A percentile compares a stretch with the other conserved stretches of the same genome.
Conservation (phyloP, 2,329 filamentous ascomycete species). For the Alternaria solani region DNA sequence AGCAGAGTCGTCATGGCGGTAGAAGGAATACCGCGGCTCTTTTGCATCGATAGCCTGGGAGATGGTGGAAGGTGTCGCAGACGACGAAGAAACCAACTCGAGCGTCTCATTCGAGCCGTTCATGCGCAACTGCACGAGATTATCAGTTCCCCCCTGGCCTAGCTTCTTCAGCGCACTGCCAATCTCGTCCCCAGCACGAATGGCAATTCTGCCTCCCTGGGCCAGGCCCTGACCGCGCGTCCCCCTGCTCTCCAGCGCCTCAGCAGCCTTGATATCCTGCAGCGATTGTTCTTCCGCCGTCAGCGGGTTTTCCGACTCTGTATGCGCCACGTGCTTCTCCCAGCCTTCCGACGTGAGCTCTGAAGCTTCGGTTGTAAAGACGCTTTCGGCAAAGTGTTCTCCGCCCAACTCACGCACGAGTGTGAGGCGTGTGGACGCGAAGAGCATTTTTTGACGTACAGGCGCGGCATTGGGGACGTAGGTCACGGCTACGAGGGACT, state of each 20-base stretch:
- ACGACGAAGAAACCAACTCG: conserved; percentile 67
- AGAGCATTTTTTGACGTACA: conserved; percentile 87
- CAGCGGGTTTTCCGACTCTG: conserved; percentile 68
- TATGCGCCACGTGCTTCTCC: conserved; percentile 74
- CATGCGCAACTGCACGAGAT: conserved; percentile 76
- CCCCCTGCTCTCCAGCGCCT: conserved; percentile 76
- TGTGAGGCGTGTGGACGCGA: conserved; percentile 78
- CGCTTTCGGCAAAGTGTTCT: conserved; percentile 78
- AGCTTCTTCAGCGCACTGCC: conserved; percentile 69
- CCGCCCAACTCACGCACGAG: conserved; percentile 78
- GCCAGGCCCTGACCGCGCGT: conserved; percentile 62
- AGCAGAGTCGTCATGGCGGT: conserved; percentile 68
- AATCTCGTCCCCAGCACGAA: conserved; percentile 68
- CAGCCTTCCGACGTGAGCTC: conserved; percentile 77
- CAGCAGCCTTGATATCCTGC: conserved; percentile 75
- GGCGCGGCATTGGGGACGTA: conserved; percentile 82
- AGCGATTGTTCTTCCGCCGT: conserved; percentile 79
- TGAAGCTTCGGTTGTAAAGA: conserved; percentile 74
- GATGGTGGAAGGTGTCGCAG: conserved; percentile 65
- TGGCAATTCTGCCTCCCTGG: conserved; percentile 53
- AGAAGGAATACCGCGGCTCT: conserved; percentile 82
- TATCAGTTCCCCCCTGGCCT: conserved; percentile 55
- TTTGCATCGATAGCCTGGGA: conserved; percentile 67
- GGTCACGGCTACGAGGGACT: conserved; percentile 70
- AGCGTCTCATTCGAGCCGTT: conserved; percentile 74